These are phyloP conservation scores for Xylaria sp. DNA, from an alignment of 2,329 filamentous ascomycete species.

Conservation along the genomic window DNA sequence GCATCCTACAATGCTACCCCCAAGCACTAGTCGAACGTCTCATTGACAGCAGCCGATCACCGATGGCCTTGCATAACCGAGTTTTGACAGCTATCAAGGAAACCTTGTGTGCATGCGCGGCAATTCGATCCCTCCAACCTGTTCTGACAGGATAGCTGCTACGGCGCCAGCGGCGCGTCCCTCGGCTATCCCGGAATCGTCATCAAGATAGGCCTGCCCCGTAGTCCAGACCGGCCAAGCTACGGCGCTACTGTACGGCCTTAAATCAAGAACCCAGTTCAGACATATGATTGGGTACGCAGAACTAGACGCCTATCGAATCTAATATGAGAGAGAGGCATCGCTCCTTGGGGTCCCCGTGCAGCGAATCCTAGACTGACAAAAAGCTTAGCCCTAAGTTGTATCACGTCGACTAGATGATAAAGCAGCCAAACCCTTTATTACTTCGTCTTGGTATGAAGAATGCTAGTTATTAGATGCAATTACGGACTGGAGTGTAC, in stretches of 20 bases:
- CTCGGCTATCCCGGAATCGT: slow-evolving; percentile 34
- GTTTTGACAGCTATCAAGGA: slow-evolving; percentile 14
- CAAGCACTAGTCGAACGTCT: slow-evolving; percentile 11
- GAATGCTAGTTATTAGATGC: slow-evolving; percentile 5
- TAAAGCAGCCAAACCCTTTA: slow-evolving; percentile 12
- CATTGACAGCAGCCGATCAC: slow-evolving; percentile 10
- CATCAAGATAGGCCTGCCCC: slow-evolving; percentile 22
- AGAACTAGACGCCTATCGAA: slow-evolving; percentile 27
- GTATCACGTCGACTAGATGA: slow-evolving; percentile 19
- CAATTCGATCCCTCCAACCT: slow-evolving; percentile 25
- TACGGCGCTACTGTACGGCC: slow-evolving; percentile 34
- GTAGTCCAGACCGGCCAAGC: slow-evolving; percentile 31
- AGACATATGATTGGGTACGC: slow-evolving; percentile 34
- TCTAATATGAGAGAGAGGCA: slow-evolving; percentile 15
- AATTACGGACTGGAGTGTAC: neutral
- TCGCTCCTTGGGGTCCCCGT: slow-evolving; percentile 12
- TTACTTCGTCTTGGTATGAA: slow-evolving; percentile 12
- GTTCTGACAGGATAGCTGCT: slow-evolving; percentile 21
- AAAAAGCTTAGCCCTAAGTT: slow-evolving; percentile 23
- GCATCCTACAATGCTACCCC: slow-evolving; percentile 4
- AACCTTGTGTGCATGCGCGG: slow-evolving; percentile 26
- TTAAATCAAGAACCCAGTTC: slow-evolving; percentile 8
- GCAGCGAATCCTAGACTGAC: slow-evolving; percentile 17
- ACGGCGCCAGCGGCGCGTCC: slow-evolving; percentile 34
- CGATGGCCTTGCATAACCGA: slow-evolving; percentile 28